Evolutionary conservation across 2,329 filamentous ascomycete species (phyloP), one percentile per base, ranked within the genome.

Genomic region (Zelopaecilomyces penicillatus): DNA sequence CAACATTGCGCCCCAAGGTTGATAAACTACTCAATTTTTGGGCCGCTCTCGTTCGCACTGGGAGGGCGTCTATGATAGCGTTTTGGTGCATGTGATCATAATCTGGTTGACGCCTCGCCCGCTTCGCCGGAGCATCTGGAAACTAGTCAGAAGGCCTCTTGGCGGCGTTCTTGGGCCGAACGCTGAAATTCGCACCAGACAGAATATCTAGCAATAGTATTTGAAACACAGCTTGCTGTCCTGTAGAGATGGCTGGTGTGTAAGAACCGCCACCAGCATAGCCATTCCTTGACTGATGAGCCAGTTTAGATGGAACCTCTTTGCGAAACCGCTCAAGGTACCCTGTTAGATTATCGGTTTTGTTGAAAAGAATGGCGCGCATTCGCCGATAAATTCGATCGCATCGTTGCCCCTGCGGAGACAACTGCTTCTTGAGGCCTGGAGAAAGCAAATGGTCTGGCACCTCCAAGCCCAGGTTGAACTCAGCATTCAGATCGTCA

Each of bases 131-230:
- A 7, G 48, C 36, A 5, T 50, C 46, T 4, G 44, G 19, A 28
- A 51, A 50, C 19, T 55, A 56, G 5, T 54, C 54, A 10, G 58
- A 56, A 4, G 26, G 46, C 12, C 58, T 44, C 41, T 60, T 61
- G 3, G 41, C 39, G 19, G 19, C 31, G 53, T 6, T 43, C 43
- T 4, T 49, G 47, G 30, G 41, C 39, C 5, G 48, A 44, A 31
- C 34, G 42, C 5, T 11, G 19, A 39, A 10, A 28, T 37, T n/a
- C 27, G 9, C 19, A 33, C 44, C 34, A 36, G 42, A 5, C 41
- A 57, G 37, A 43, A 53, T 41, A 44, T 45, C 12, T 39, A 60
- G 34, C 1, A 64, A 50, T 29, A 55, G 52, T 7, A 36, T 29
- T 26, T 61, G 57, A 1, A 63, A 54, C 10, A 42, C 52, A 44